Percentiles rank a stretch among this genome's conserved stretches.
Evolutionary conservation across 202 grass and related monocot species (phyloP).

Genomic region (Dendrocalamus latiflorus): DNA sequence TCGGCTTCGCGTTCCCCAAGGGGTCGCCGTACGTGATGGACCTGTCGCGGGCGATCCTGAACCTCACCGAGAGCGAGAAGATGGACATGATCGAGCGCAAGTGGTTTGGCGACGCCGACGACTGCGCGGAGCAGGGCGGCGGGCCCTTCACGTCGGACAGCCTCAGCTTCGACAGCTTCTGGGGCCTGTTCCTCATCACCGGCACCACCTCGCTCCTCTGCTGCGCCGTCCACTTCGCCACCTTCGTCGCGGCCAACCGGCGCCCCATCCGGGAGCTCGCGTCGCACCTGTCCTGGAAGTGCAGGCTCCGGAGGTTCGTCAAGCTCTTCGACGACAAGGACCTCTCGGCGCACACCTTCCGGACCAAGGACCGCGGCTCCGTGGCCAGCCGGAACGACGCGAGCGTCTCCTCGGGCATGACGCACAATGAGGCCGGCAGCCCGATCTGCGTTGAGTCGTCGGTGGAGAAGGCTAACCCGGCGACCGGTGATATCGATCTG

Average conservation of each 20-base stretch:
- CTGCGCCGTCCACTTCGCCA: slow-evolving; percentile 32
- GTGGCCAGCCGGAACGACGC: neutral
- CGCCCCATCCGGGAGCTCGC: neutral
- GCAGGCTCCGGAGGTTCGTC: slow-evolving; percentile 20
- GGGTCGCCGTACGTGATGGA: slow-evolving; percentile 70
- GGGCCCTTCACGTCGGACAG: slow-evolving; percentile 38
- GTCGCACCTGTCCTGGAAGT: slow-evolving; percentile 3
- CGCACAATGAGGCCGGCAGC: neutral
- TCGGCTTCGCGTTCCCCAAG: slow-evolving; percentile 74
- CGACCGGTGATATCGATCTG: slow-evolving; percentile 11
- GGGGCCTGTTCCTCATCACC: slow-evolving; percentile 79
- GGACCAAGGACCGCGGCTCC: neutral
- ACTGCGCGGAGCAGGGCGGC: slow-evolving; percentile 30
- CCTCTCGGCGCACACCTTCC: slow-evolving; percentile 53
- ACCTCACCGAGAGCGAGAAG: slow-evolving; percentile 52
- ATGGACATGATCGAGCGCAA: slow-evolving; percentile 48
- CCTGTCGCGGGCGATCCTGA: slow-evolving; percentile 67
- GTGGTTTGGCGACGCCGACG: slow-evolving; percentile 54
- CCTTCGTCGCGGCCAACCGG: slow-evolving; percentile 25
- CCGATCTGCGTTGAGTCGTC: slow-evolving; percentile 21
- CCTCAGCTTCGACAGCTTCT: slow-evolving; percentile 59
- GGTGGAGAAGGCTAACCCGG: neutral
- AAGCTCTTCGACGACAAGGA: slow-evolving; percentile 51
- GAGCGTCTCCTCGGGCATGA: neutral
- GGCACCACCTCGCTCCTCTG: slow-evolving; percentile 48